phyloP scores from a whole-genome alignment of 495 filamentous ascomycete species.

The Ascobolus immersus region DNA sequence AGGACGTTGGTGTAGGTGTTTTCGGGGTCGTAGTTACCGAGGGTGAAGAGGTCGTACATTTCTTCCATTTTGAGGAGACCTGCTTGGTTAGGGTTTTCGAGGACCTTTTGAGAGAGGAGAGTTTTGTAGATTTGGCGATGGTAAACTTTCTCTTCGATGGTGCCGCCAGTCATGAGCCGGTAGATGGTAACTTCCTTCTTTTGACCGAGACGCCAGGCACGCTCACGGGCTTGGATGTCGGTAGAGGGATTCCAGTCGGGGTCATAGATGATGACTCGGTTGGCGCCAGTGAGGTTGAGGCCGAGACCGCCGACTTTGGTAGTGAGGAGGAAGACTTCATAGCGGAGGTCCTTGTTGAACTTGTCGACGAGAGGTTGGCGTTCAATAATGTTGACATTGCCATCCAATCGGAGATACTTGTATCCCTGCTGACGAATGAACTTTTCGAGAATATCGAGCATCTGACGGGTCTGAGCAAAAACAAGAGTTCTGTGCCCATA shows the following conservation, averaged over 20 bases:
- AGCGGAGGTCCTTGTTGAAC: constrained; percentile 56
- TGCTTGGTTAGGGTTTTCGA: constrained; percentile 73
- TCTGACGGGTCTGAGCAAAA: constrained; percentile 73
- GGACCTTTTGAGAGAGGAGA: constrained; percentile 78
- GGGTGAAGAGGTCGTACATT: constrained; percentile 69
- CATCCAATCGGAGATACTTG: constrained; percentile 77
- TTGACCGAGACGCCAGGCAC: constrained; percentile 86
- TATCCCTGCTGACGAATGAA: constrained; percentile 45
- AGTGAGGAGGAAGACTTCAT: constrained; percentile 77
- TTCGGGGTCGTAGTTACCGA: too few relatives aligned
- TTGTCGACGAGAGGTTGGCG: constrained; percentile 67
- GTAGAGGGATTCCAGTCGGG: constrained; percentile 96
- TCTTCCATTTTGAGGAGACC: constrained; percentile 66
- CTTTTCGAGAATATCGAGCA: constrained; percentile 75
- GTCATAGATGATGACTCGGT: constrained; percentile 90
- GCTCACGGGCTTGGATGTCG: constrained; percentile 80
- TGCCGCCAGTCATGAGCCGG: constrained; percentile 85
- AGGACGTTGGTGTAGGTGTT: too few relatives aligned
- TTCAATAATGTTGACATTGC: constrained; percentile 54
- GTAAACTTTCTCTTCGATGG: constrained; percentile 97
- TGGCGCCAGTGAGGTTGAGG: constrained; percentile 78
- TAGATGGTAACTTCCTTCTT: constrained; percentile 85
- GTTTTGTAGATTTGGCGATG: constrained; percentile 96
- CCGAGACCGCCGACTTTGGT: constrained; percentile 88
- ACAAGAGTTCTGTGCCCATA: constrained; percentile 74